These are phyloP conservation scores for Cladosporium sp. DNA, from an alignment of 2,329 filamentous ascomycete species.

Conservation along the genomic window DNA sequence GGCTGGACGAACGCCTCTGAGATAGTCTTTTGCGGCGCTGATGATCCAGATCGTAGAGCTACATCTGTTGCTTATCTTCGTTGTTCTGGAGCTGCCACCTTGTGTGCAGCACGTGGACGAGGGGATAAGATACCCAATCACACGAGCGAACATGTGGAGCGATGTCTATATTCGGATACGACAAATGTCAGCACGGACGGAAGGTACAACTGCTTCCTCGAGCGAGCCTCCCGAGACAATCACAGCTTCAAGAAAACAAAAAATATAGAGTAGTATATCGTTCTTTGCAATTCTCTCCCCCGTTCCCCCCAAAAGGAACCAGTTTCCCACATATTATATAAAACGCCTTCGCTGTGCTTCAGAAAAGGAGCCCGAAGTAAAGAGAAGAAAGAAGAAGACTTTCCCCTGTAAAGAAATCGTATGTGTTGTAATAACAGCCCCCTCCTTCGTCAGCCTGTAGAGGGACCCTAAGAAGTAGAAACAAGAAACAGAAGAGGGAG, in stretches of 20 bases:
- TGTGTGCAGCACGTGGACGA: neutral
- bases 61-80: neutral
- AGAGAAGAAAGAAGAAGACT: neutral
- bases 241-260: neutral
- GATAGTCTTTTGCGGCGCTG: neutral
- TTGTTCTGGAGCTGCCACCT: neutral
- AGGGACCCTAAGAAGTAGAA: neutral
- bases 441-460: neutral
- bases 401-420: neutral
- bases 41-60: neutral
- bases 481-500: neutral
- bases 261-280: conserved; percentile 4
- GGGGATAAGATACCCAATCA: neutral
- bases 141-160: conserved; percentile 3
- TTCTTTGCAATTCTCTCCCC: neutral
- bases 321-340: neutral
- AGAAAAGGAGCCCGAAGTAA: neutral
- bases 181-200: neutral
- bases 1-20: neutral
- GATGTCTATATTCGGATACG: neutral
- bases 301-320: neutral
- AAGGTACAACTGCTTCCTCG: neutral
- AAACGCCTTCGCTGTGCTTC: conserved; percentile 12
- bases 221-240: neutral
- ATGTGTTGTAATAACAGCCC: neutral